phyloP scores from a whole-genome alignment of 495 filamentous ascomycete species.

The Geoglossum glabrum region DNA sequence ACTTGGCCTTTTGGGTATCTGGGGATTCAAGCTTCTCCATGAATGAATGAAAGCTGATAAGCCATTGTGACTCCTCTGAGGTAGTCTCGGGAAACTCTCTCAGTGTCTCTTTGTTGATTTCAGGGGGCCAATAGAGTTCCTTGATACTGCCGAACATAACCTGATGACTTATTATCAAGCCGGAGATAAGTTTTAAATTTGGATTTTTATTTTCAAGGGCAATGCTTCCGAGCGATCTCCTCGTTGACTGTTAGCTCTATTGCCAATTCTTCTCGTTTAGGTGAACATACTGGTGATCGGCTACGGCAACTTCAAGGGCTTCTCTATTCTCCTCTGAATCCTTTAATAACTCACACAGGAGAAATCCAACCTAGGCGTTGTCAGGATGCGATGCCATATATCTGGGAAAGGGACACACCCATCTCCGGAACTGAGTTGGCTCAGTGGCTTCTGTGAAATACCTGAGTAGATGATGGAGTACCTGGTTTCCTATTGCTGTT shows the following conservation, averaged over 20 bases:
- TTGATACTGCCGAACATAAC: neutral
- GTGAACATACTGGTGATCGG: neutral
- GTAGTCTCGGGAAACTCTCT: neutral
- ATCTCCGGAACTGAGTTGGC: neutral
- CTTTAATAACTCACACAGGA: neutral
- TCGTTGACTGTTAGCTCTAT: neutral
- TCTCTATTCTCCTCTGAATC: constrained; percentile 1
- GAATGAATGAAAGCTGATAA: neutral
- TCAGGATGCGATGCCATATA: neutral
- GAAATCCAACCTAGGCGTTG: neutral
- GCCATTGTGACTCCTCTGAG: neutral
- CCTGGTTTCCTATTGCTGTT: neutral
- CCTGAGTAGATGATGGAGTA: neutral
- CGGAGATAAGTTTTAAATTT: neutral
- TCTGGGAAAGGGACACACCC: neutral
- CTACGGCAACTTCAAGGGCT: neutral
- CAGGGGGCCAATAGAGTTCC: neutral
- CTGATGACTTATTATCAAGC: neutral
- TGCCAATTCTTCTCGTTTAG: neutral
- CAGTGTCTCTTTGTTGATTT: neutral
- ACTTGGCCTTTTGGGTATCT: neutral
- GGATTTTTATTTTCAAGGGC: neutral
- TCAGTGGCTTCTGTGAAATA: neutral
- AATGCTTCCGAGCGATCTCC: neutral
- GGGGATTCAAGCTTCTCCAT: neutral